Conservation (phyloP, 805 yeast genomes). For the Yarrowia phangngaensis region DNA sequence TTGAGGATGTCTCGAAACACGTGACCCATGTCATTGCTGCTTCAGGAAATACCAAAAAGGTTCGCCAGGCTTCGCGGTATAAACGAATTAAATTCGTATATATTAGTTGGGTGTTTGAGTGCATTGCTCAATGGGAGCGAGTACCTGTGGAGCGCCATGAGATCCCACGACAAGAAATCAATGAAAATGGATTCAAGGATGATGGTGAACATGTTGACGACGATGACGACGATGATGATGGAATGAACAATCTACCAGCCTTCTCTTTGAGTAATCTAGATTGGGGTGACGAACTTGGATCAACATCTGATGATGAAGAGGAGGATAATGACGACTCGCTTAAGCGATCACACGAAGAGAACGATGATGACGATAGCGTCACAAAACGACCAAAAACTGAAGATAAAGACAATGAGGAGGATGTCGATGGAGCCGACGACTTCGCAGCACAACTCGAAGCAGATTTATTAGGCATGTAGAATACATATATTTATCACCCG, state of each 20-base stretch:
- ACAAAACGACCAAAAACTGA: slow-evolving; percentile 28
- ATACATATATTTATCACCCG: slow-evolving; percentile 19
- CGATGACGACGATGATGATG: slow-evolving; percentile 29
- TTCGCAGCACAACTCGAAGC: slow-evolving; percentile 31
- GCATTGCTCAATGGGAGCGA: slow-evolving; percentile 73
- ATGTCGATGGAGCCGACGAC: slow-evolving; percentile 29
- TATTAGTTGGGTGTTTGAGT: slow-evolving; percentile 88
- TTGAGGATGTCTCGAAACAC: slow-evolving; percentile 59
- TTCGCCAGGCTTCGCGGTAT: slow-evolving; percentile 64
- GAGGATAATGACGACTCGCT: slow-evolving; percentile 2
- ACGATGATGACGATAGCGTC: slow-evolving; percentile 16
- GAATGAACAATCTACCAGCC: slow-evolving; percentile 4
- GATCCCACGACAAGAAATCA: slow-evolving; percentile 22
- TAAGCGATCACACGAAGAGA: no score
- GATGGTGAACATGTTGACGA: slow-evolving; percentile 31
- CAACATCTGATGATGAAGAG: slow-evolving; percentile 13
- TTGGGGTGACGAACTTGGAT: slow-evolving; percentile 25
- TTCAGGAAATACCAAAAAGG: slow-evolving; percentile 77
- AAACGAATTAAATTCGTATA: slow-evolving; percentile 71
- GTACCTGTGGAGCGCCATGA: slow-evolving; percentile 58
- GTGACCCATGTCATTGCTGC: slow-evolving; percentile 89
- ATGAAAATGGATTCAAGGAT: slow-evolving; percentile 38
- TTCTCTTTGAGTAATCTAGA: slow-evolving; percentile 14
- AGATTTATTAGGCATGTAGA: slow-evolving; percentile 22
- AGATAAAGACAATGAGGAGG: slow-evolving; percentile 25